Evolutionary conservation across 2,329 filamentous ascomycete species (phyloP), one percentile per base, ranked within the genome.

Genomic region (Kalmusia sp.): DNA sequence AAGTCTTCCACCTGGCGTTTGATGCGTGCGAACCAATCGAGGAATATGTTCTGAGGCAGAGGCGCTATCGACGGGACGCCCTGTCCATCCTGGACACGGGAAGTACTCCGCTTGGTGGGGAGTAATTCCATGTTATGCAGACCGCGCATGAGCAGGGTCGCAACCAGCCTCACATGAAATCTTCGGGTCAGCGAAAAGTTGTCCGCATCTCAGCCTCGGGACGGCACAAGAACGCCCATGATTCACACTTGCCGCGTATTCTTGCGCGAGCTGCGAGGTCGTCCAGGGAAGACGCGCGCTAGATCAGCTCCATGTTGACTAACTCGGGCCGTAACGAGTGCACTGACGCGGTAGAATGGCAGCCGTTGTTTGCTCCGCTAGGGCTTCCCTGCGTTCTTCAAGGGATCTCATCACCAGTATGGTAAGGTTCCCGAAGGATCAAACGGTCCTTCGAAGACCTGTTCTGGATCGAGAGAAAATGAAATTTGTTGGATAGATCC

Each of bases 151-250:
- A 41, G 24, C 21, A 41, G 24, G 38, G 38, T 27, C 38, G 38
- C 38, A 38, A 38, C 24, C 35, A 5, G 19, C 35, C 17, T 15
- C n/a, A n/a, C n/a, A n/a, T 22, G 24, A 38, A 12, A 12, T 38
- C 11, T 38, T 38, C 35, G 35, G 35, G 35, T 38, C 35, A 38
- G 35, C 35, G n/a, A n/a, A 24, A 38, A 38, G 17, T 38, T 38
- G 35, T 9, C 35, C 19, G 17, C 17, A 6, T 38, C 15, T 9
- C 12, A 38, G 15, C 19, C 31, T 34, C 14, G 35, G 9, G 14
- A 38, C 19, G 8, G n/a, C n/a, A n/a, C n/a, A n/a, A n/a, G n/a
- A n/a, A n/a, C n/a, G n/a, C n/a, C n/a, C n/a, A n/a, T n/a, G n/a
- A n/a, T n/a, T n/a, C n/a, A n/a, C n/a, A n/a, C n/a, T n/a, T n/a